Evolutionary conservation across 2,329 filamentous ascomycete species (phyloP), one percentile per base, ranked within the genome.

Genomic region (Penicillium sclerotigenum): DNA sequence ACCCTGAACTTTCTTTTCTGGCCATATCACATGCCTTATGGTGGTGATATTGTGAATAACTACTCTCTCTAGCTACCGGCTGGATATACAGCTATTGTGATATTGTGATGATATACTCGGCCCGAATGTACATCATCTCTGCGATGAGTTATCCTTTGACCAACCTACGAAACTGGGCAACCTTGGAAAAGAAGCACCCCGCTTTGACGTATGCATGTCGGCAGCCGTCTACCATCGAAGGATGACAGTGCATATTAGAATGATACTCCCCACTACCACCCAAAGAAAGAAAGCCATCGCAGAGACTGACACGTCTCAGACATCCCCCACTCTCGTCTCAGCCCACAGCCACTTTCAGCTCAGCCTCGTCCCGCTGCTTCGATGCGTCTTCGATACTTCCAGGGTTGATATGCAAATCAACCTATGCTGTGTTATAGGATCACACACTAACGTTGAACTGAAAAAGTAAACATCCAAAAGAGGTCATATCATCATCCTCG

Each of bases 341-440:
- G 47, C 56, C 51, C 58, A 52, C 62, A 63, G 55, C 55, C 57
- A 57, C 48, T 42, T 33, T 52, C 56, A 60, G 41, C 56, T 58
- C 56, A 59, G 62, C 62, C 60, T 57, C 62, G 47, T 52, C 57
- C 34, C 26, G 50, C 56, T 62, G 48, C 61, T 70, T 70, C 66
- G 65, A 68, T 68, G 67, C 68, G 59, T 66, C 65, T 70, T 69
- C 68, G 61, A 65, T 68, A 59, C 65, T 63, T 54, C 45, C 36
- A 42, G 22, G 14, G 22, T 16, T 59, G 38, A 47, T 48, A 38
- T 46, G 49, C 45, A 50, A 41, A 16, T 26, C 28, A 14, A 40
- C 14, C n/a, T 18, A 42, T 11, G 45, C 51, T 31, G 38, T 47
- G 37, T 47, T 36, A 36, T 54, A 41, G 24, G 6, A 31, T 4